Base-by-base conservation (phyloP, 2,329 filamentous ascomycete genomes). In the Penicillium expansum region DNA sequence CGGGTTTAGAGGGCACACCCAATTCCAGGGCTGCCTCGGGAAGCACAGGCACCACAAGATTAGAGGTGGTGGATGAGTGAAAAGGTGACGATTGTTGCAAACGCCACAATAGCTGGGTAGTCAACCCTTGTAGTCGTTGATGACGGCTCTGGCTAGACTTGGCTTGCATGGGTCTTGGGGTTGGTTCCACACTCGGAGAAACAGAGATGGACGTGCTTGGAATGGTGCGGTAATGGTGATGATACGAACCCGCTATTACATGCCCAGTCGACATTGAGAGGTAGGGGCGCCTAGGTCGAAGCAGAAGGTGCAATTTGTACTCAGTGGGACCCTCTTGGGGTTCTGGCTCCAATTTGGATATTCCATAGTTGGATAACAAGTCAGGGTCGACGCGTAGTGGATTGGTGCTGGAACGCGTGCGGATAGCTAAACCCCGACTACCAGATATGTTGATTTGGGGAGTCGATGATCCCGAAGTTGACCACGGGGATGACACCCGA, bases 281-380 rank as follows among this genome's bases (percentile, higher is more conserved):
- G 72, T 92, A 96, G 7, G 83, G 85, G 59, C 91, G 84, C 56
- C 93, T 83, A 16, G 89, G 87, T 35, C 92, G 86, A 50, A 97
- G 78, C 7, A 97, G 82, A 6, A 99, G 80, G 75, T 97, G 94
- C 42, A 99, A 78, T 74, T 99, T 99, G 77, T 99, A 99, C 76
- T 99, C 94, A 0, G 91, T 95, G 18, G 94, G 92, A 0, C 94
- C 94, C 61, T 95, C 88, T 70, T 97, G 92, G 6, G 93, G 93
- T 73, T 99, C 94, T 13, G 93, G 88, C 61, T 92, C 88, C 16
- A 99, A 78, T 68, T 88, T 91, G 43, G 86, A 88, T 44, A 94
- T 84, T 1, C 82, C 84, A 70, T 85, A 87, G 54, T 88, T 83
- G 48, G 75, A 68, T 65, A 76, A 62, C 60, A 74, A 66, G 64